phyloP scores from a whole-genome alignment of 345 rosid genomes.

The Sisymbrium irio region DNA sequence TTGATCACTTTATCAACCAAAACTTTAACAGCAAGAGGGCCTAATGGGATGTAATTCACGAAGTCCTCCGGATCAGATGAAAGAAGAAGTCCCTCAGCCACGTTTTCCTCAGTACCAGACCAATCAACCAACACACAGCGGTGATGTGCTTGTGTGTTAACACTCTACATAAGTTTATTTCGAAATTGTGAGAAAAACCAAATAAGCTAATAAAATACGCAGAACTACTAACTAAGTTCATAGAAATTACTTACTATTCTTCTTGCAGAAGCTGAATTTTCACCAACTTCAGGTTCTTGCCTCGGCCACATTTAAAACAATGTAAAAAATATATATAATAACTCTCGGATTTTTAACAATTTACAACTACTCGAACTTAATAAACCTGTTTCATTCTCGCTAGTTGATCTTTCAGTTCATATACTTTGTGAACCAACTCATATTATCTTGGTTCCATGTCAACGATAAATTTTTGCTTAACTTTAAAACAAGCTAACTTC shows the following conservation, averaged over 20 bases:
- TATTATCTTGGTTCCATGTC: background rate
- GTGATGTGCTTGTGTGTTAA: background rate
- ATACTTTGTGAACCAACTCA: background rate
- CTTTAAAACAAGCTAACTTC: constrained; percentile 4
- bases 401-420: background rate
- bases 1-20: background rate
- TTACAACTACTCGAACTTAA: background rate
- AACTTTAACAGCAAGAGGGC: background rate
- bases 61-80: background rate
- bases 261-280: background rate
- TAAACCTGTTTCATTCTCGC: background rate
- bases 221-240: background rate
- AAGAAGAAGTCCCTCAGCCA: background rate
- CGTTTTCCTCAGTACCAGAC: background rate
- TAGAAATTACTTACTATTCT: background rate
- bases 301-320: background rate
- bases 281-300: background rate
- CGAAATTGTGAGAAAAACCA: background rate
- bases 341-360: background rate
- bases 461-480: background rate
- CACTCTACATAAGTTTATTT: background rate
- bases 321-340: background rate
- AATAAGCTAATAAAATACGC: background rate
- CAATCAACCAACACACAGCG: background rate
- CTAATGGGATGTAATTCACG: background rate